These are phyloP conservation scores for Arctium lappa DNA, from an alignment of 129 eudicot genomes.

Conservation along the genomic window DNA sequence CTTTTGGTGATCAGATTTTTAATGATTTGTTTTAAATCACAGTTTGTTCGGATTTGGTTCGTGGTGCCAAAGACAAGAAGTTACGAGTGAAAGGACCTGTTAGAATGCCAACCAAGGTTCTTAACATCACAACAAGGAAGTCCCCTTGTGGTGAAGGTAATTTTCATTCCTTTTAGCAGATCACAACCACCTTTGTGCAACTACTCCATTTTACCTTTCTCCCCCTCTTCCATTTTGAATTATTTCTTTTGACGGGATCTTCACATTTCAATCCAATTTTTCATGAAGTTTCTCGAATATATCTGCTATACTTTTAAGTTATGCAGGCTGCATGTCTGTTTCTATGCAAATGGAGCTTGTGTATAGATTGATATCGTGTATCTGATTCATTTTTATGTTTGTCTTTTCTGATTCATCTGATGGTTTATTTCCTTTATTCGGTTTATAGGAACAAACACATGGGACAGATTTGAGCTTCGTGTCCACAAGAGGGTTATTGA, in stretches of 20 bases:
- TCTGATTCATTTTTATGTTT: neutral
- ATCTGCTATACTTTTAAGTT: neutral
- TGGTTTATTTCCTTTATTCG: neutral
- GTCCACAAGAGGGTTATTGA: conserved; percentile 88
- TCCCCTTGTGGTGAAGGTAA: conserved; percentile 53
- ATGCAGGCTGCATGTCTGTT: neutral
- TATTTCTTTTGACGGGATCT: neutral
- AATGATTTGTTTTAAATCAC: neutral
- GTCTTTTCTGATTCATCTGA: neutral
- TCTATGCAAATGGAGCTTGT: neutral
- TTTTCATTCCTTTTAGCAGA: neutral
- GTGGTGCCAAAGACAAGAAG: conserved; percentile 68
- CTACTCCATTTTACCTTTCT: neutral
- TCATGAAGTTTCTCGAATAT: neutral
- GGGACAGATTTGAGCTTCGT: conserved; percentile 85
- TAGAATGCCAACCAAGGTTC: conserved; percentile 52
- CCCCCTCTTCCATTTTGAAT: neutral
- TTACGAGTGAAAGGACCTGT: conserved; percentile 49
- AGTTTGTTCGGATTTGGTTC: conserved; percentile 88
- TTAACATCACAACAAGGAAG: conserved; percentile 43
- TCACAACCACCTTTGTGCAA: neutral
- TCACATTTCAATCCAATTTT: neutral
- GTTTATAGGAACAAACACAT: conserved; percentile 71
- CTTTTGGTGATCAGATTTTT: neutral
- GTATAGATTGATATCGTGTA: neutral